Base-by-base conservation (phyloP, 2,329 filamentous ascomycete genomes). In the Botryosphaeria dothidea region DNA sequence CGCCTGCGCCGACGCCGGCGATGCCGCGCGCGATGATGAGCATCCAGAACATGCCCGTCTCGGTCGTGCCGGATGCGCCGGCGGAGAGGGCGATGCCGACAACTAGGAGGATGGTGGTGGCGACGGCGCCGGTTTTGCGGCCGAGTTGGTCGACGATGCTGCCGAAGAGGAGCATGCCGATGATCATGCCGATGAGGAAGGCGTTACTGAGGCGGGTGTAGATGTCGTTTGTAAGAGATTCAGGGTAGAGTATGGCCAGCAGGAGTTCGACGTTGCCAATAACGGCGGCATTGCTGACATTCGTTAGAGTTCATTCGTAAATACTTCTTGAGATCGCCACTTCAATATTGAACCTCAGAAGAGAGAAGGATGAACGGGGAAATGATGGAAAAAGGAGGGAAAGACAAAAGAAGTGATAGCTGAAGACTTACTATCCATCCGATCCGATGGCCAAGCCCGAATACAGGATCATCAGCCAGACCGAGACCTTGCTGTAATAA, bases 1-100 rank as follows among this genome's bases (percentile, higher is more conserved):
- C 75, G 25, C 78, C 78, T 21, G 78, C 78, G 7, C 79, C 80
- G 49, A 81, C 75, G 7, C 81, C 80, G 43, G 80, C 80, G 52
- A 82, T 76, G 3, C 81, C 81, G 57, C 80, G 72, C 11, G 77
- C 75, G 38, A 83, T 71, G 15, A 80, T 78, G 56, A 82, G 70
- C 77, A 80, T 80, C 78, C 78, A 80, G 66, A 80, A 74, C 64
- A 78, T 70, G 9, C 77, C 74, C 36, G 67, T 71, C 7, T 72
- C 66, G 11, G 69, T 69, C 9, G 65, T 70, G 3, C 73, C 74
- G 34, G 68, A 68, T 0, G 75, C 69, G 15, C 68, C 74, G 15
- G 75, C 69, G 0, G 71, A 72, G 34, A 77, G 66, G 2, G 71
- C 69, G 57, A 77, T 76, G 13, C 75, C 75, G 2, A 77, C 56